Evolutionary conservation across 106 monocot genomes (phyloP).

Genomic region (Triglochin maritima): DNA sequence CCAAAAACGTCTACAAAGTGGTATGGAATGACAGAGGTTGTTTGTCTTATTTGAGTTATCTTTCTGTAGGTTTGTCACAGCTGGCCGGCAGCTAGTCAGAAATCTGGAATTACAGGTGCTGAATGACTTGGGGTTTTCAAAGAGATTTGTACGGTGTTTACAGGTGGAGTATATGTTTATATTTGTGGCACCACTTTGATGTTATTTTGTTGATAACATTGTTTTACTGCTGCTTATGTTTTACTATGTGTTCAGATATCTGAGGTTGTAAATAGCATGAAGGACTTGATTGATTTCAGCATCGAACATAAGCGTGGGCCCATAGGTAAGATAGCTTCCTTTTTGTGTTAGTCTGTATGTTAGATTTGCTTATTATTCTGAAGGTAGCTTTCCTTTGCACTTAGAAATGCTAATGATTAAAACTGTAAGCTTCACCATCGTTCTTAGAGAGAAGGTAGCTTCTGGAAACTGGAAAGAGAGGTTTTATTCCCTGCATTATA

Average conservation of each 20-base stretch:
- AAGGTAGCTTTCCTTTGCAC: too few species aligned
- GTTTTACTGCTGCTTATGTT: not conserved
- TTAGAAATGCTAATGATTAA: too few species aligned
- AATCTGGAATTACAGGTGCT: constrained; percentile 74
- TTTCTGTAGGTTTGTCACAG: constrained; percentile 56
- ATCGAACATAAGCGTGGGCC: constrained; percentile 69
- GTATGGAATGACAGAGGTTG: too few species aligned
- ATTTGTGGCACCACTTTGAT: not conserved
- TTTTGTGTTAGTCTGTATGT: too few species aligned
- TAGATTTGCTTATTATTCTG: too few species aligned
- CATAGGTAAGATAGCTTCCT: constrained; percentile 41
- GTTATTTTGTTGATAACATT: not conserved
- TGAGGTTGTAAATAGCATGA: constrained; percentile 96
- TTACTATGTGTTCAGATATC: constrained; percentile 43
- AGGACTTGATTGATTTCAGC: constrained; percentile 87
- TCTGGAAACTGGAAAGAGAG: too few species aligned
- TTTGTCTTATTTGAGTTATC: too few species aligned
- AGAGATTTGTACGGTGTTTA: constrained; percentile 88
- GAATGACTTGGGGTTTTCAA: constrained; percentile 87
- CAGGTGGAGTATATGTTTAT: constrained; percentile 37
- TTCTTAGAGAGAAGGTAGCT: too few species aligned
- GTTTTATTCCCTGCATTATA: too few species aligned
- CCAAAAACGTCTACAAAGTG: too few species aligned
- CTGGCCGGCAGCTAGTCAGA: constrained; percentile 64
- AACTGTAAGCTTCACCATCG: too few species aligned